Base-by-base conservation (phyloP, 495 filamentous ascomycete species). In the Arthonia radiata region DNA sequence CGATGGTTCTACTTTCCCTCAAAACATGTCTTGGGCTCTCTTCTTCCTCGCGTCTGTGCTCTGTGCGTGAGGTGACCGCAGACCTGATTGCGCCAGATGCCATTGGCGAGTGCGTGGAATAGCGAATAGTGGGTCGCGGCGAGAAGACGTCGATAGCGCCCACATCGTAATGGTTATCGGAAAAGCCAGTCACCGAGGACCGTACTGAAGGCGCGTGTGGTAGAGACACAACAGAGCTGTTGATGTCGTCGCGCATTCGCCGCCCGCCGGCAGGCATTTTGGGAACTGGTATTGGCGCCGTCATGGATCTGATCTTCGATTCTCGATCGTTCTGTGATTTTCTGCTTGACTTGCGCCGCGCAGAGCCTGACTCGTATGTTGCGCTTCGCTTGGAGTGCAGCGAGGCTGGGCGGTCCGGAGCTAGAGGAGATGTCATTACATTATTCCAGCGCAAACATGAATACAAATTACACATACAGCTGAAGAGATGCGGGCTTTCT, bases 261-360 rank as follows among this genome's bases (percentile, higher is more conserved):
- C 57, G 67, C 23, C 58, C 57, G 40, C 55, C 60, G 7, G 58
- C 55, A 2, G 62, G 52, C 22, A 71, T 67, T 15, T 58, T 56
- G 21, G 71, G 69, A 24, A 67, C 57, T 10, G 64, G 57, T 23
- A 78, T 61, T 16, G 65, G 66, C 23, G 70, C 59, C 31, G 54
- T 72, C 68, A 92, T 72, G n/a, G 74, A 59, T 32, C 67, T 68
- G 36, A 92, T 78, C 48, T 92, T 78, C 29, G 73, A 74, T 43
- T 89, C 80, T 11, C 81, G 60, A 19, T 71, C 49, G 18, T 67
- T 64, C 28, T 71, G 70, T 30, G 71, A 61, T n/a, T n/a, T n/a
- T 49, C 81, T 90, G 54, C 71, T 86, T 10, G 76, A 68, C 37
- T 64, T 74, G 25, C 71, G 65, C 17, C 67, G 61, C 19, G 65